Evolutionary conservation across 2,329 filamentous ascomycete species (phyloP).

Genomic region (Cladosporium sp.): DNA sequence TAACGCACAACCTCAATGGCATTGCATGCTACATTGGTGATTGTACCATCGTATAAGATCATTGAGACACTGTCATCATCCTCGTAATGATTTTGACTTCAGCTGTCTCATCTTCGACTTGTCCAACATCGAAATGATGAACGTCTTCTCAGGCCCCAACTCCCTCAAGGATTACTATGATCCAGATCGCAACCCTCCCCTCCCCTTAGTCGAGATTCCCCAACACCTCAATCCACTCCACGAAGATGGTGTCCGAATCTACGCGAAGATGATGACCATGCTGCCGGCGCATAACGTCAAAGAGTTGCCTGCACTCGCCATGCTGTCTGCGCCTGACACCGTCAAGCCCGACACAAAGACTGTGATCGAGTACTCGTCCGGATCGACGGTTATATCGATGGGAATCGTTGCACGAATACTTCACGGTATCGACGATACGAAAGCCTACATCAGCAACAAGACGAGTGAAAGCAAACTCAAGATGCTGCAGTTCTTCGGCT

Average conservation of each 20-base stretch:
- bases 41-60: too few relatives aligned
- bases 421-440: conserved; percentile 48
- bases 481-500: conserved; percentile 58
- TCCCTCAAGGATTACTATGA: conserved; percentile 57
- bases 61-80: neutral
- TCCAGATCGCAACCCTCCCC: conserved; percentile 53
- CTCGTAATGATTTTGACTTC: neutral
- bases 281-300: conserved; percentile 64
- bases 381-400: conserved; percentile 60
- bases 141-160: conserved; percentile 56
- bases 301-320: conserved; percentile 51
- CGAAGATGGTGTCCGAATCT: conserved; percentile 57
- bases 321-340: neutral
- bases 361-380: conserved; percentile 59
- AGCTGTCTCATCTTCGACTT: too few relatives aligned
- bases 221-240: conserved; percentile 53
- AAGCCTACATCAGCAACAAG: conserved; percentile 58
- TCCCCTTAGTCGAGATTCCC: conserved; percentile 60
- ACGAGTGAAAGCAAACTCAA: conserved; percentile 50
- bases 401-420: conserved; percentile 51
- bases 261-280: conserved; percentile 64
- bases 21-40: neutral
- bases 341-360: conserved; percentile 38
- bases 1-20: neutral
- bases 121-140: conserved; percentile 25